phyloP scores from a whole-genome alignment of 2,329 filamentous ascomycete genomes.

The Cladosporium oxysporum region DNA sequence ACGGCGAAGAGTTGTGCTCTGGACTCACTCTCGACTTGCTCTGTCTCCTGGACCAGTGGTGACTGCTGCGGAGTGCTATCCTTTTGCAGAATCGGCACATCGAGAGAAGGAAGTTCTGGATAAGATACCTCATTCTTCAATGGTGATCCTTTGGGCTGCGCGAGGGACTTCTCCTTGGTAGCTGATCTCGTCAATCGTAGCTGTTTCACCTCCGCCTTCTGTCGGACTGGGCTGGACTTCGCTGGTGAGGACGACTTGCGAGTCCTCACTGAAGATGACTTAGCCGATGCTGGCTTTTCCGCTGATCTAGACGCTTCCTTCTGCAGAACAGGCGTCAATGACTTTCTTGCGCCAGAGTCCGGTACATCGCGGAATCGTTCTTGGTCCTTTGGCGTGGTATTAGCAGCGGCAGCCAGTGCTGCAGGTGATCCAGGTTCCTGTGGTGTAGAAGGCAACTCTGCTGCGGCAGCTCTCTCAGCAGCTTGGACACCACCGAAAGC shows the following conservation, averaged over 20 bases:
- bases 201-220: conserved; percentile 3
- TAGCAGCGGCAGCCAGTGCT: conserved; percentile 31
- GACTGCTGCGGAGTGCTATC: neutral
- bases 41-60: neutral
- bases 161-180: conserved; percentile 2
- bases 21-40: conserved; percentile 20
- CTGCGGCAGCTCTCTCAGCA: conserved; percentile 32
- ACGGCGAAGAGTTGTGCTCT: conserved; percentile 25
- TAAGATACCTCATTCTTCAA: conserved; percentile 25
- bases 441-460: conserved; percentile 34
- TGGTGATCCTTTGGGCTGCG: conserved; percentile 20
- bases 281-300: conserved; percentile 28
- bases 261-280: conserved; percentile 21
- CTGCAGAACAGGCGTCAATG: conserved; percentile 38
- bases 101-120: conserved; percentile 26
- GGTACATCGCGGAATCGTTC: conserved; percentile 58
- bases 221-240: neutral
- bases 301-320: conserved; percentile 31
- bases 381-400: conserved; percentile 60
- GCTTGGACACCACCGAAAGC: conserved; percentile 47
- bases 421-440: conserved; percentile 52
- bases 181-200: conserved; percentile 10
- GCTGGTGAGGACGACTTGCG: conserved; percentile 21
- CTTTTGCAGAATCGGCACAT: neutral
- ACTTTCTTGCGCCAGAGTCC: conserved; percentile 40